Evolutionary conservation across 768 basidiomycete genomes (phyloP).

Genomic region (Filobasidium floriforme): DNA sequence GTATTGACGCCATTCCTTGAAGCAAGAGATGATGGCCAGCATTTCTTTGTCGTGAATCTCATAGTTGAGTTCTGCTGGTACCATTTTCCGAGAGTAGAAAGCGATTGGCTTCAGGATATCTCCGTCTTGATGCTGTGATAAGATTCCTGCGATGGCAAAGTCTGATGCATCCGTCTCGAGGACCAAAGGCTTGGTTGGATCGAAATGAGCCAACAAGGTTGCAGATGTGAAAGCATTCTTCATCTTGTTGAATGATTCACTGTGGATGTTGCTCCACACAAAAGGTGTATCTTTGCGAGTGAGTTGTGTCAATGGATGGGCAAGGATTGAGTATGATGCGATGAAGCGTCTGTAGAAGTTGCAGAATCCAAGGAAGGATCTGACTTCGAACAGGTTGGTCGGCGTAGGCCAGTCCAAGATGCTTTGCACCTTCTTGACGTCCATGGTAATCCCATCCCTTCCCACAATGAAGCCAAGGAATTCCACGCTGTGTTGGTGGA

Average conservation of each 20-base stretch:
- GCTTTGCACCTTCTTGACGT: neutral
- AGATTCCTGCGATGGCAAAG: constrained; percentile 12
- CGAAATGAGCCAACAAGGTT: constrained; percentile 18
- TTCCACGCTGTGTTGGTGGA: too few species aligned
- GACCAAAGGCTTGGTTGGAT: neutral
- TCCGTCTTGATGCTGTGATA: constrained; percentile 10
- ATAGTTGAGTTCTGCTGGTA: constrained; percentile 49
- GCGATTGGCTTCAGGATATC: constrained; percentile 18
- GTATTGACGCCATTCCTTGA: too few species aligned
- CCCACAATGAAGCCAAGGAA: too few species aligned
- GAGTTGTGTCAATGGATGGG: constrained; percentile 27
- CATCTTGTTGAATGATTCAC: constrained; percentile 12
- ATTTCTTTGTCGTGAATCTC: constrained; percentile 53
- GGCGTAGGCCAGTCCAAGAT: neutral
- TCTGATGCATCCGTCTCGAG: constrained; percentile 18
- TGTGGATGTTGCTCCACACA: neutral
- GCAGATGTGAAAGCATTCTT: constrained; percentile 28
- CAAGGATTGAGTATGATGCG: constrained; percentile 43
- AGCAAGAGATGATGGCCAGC: constrained; percentile 47
- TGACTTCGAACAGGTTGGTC: constrained; percentile 9
- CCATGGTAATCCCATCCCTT: neutral
- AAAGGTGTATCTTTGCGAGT: constrained; percentile 28
- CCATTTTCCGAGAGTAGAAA: constrained; percentile 27
- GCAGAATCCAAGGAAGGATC: too few species aligned
- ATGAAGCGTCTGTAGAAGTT: constrained; percentile 52